Base-by-base conservation (phyloP, 345 rosid genomes). In the Citrus australasica region DNA sequence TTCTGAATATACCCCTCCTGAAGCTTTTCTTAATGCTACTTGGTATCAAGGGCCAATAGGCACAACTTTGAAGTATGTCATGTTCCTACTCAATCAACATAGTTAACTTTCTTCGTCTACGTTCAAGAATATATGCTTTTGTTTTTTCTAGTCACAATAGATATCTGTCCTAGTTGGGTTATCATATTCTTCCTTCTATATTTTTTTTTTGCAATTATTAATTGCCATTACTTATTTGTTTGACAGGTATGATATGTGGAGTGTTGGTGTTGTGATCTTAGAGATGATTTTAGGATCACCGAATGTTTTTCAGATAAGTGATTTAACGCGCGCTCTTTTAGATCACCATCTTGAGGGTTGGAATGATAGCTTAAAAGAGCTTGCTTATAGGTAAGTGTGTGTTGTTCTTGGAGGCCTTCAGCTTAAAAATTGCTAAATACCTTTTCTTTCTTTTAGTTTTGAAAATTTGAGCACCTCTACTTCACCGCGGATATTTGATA, bases 261-360 rank as follows among this genome's bases (percentile, higher is more conserved):
- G 99, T 76, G 94, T 93, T 76, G 98, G 97, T 75, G 99, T 93
- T 78, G 95, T 95, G 80, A 86, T 92, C 66, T 87, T 95, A 85
- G 99, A 95, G 89, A 80, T 95, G 90, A 90, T 95, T 32, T 86
- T 95, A 80, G 99, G 98, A 70, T 90, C 98, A 68, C 97, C 97
- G 51, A 87, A 92, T 82, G 94, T 93, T 76, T 95, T 95, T 80
- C 98, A 91, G 78, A 81, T 92, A 58, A 91, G 89, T 81, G 68
- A 89, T 74, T 77, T 84, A 25, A 93, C 99, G 5, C 92, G 88
- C 51, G 82, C 94, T 76, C 94, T 92, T 83, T 83, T 95, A 69
- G 98, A 95, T 86, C 94, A 79, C 74, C 93, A 93, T 84, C 84
- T 95, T 70, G 91, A 84, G 63, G 96, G 99, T 37, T 95, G 99